Conservation (phyloP, 768 basidiomycete species). For the Nidula microcarpa region DNA sequence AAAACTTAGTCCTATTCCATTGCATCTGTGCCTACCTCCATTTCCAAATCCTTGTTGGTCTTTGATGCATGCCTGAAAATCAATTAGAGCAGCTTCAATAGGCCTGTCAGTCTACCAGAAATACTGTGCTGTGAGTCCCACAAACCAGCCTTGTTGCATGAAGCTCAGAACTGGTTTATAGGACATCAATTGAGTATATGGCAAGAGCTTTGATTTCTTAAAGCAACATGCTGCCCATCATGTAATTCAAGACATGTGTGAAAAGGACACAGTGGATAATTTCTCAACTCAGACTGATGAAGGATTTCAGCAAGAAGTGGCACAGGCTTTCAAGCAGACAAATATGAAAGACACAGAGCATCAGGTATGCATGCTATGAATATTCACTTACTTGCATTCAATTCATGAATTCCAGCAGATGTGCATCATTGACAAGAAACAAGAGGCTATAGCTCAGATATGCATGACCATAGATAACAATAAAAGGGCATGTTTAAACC, state of each 20-base stretch:
- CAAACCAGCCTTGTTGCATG: too few species aligned
- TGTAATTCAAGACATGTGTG: constrained; percentile 15
- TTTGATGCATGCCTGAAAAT: constrained; percentile 18
- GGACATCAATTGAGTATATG: constrained; percentile 13
- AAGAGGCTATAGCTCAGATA: constrained; percentile 22
- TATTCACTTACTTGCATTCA: background rate
- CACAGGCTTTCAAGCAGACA: constrained; percentile 21
- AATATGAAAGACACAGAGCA: constrained; percentile 21
- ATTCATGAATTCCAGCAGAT: constrained; percentile 13
- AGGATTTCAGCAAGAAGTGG: constrained; percentile 25
- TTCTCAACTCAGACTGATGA: constrained; percentile 22
- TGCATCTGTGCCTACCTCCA: constrained; percentile 17
- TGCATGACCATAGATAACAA: constrained; percentile 18
- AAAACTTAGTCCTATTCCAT: constrained; percentile 16
- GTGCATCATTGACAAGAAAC: constrained; percentile 19
- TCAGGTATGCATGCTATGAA: constrained; percentile 17
- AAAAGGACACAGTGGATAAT: constrained; percentile 22
- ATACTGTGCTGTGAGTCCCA: constrained; percentile 4
- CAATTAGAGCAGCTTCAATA: constrained; percentile 12
- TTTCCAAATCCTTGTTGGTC: constrained; percentile 18
- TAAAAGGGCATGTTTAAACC: constrained; percentile 7
- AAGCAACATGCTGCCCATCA: constrained; percentile 22
- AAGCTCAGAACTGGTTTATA: constrained; percentile 3
- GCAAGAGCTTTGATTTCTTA: constrained; percentile 23
- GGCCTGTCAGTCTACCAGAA: constrained; percentile 12